phyloP scores from a whole-genome alignment of 106 monocot species.

The Allium fistulosum region DNA sequence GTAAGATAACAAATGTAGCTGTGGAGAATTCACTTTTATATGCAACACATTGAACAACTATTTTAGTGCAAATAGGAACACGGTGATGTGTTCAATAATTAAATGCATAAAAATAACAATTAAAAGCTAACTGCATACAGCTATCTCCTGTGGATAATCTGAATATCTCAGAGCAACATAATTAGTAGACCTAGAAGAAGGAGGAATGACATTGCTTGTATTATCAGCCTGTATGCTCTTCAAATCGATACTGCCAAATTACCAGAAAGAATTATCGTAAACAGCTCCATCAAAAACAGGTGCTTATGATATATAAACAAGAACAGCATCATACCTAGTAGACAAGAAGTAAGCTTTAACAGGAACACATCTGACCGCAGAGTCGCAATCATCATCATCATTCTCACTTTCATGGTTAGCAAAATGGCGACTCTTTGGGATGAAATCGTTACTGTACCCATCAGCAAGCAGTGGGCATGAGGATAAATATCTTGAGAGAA shows the following conservation, averaged over 20 bases:
- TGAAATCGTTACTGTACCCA: slow-evolving; percentile 3
- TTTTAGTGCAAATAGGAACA: too few species aligned
- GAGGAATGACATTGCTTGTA: slow-evolving; percentile 31
- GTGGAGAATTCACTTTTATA: too few species aligned
- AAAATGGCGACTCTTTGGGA: slow-evolving; percentile 6
- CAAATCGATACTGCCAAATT: slow-evolving; percentile 47
- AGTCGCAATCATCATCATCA: slow-evolving; percentile 25
- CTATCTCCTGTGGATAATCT: slow-evolving; percentile 36
- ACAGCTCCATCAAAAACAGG: background rate
- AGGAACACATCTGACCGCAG: slow-evolving; percentile 33
- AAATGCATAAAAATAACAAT: background rate
- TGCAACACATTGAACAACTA: too few species aligned
- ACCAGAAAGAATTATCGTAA: background rate
- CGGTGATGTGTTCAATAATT: background rate
- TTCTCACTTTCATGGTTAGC: slow-evolving; percentile 1
- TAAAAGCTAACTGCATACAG: slow-evolving; percentile 4
- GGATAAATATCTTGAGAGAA: slow-evolving; percentile 16
- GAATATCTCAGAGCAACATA: slow-evolving; percentile 43
- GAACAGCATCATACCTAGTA: slow-evolving; percentile 26
- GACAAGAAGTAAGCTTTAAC: slow-evolving; percentile 57
- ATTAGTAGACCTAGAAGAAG: slow-evolving; percentile 37
- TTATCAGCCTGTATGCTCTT: slow-evolving; percentile 58
- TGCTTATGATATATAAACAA: background rate
- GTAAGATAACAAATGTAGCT: too few species aligned
- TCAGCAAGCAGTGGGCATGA: slow-evolving; percentile 17